These are phyloP conservation scores for Avena insularis DNA, from an alignment of 176 grass and related monocot genomes.

Conservation along the genomic window DNA sequence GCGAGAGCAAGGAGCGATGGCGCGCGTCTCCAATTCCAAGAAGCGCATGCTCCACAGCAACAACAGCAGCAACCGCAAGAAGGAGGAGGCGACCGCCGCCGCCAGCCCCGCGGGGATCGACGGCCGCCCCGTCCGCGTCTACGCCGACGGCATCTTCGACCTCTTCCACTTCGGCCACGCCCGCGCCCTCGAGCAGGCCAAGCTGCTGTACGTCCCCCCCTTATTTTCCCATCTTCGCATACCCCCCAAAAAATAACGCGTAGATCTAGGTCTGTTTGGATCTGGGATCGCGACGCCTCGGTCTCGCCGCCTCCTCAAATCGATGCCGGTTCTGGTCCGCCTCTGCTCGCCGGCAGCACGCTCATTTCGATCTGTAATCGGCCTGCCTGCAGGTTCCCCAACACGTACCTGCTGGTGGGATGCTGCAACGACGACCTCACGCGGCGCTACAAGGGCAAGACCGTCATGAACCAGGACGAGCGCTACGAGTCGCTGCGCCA, in stretches of 20 bases:
- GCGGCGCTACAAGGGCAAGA: slow-evolving; percentile 88
- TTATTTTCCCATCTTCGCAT: not conserved
- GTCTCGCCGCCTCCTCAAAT: not conserved
- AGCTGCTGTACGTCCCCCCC: slow-evolving; percentile 57
- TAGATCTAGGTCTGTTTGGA: slow-evolving; percentile 8
- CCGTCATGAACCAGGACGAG: slow-evolving; percentile 90
- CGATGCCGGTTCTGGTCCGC: not conserved
- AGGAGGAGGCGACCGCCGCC: not conserved
- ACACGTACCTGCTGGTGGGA: slow-evolving; percentile 89
- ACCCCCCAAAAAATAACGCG: too few relatives aligned
- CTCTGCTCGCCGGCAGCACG: not conserved
- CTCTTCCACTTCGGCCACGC: slow-evolving; percentile 99
- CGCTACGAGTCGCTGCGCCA: slow-evolving; percentile 95
- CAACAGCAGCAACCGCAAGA: not conserved
- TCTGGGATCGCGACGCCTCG: not conserved
- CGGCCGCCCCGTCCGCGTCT: slow-evolving; percentile 71
- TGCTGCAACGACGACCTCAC: slow-evolving; percentile 95
- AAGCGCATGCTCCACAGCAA: slow-evolving; percentile 52
- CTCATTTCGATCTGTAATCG: not conserved
- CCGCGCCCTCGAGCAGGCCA: slow-evolving; percentile 96
- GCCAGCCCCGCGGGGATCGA: not conserved
- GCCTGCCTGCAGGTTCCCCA: slow-evolving; percentile 67
- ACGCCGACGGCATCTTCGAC: slow-evolving; percentile 98
- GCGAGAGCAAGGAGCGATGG: slow-evolving; percentile 42
- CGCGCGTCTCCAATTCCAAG: slow-evolving; percentile 62